These are phyloP conservation scores for Aureobasidium sp. DNA, from an alignment of 2,329 filamentous ascomycete species.

Conservation along the genomic window DNA sequence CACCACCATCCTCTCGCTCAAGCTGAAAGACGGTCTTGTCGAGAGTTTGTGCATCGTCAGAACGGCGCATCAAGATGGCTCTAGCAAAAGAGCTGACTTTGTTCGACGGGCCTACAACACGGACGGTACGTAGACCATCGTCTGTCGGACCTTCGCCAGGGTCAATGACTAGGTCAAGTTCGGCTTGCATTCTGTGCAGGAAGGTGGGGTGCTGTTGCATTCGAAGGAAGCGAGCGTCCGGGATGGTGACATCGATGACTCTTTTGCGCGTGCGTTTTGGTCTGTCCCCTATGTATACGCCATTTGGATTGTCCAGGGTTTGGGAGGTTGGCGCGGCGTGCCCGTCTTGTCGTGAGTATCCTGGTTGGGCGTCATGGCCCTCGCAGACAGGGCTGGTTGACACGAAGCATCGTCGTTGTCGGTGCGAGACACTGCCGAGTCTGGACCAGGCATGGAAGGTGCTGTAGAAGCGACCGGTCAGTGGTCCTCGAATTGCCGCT, in stretches of 20 bases:
- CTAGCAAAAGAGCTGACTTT: background rate
- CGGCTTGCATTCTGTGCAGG: background rate
- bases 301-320: background rate
- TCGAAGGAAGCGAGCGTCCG: background rate
- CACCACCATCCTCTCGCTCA: background rate
- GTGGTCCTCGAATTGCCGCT: background rate
- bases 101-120: background rate
- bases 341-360: background rate
- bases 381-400: background rate
- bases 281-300: no score
- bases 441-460: conserved; percentile 36
- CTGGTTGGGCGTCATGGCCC: background rate
- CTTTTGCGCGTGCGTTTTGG: no score
- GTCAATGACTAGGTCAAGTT: background rate
- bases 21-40: background rate
- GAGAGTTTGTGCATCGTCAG: background rate
- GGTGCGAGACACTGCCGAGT: background rate
- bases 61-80: background rate
- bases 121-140: background rate
- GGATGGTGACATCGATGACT: background rate
- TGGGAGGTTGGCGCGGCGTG: background rate
- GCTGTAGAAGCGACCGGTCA: conserved; percentile 33
- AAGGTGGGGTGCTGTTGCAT: background rate
- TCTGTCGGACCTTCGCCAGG: background rate
- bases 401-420: background rate